Evolutionary conservation across 2,329 filamentous ascomycete genomes (phyloP).

Genomic region (Lecanicillium sp.): DNA sequence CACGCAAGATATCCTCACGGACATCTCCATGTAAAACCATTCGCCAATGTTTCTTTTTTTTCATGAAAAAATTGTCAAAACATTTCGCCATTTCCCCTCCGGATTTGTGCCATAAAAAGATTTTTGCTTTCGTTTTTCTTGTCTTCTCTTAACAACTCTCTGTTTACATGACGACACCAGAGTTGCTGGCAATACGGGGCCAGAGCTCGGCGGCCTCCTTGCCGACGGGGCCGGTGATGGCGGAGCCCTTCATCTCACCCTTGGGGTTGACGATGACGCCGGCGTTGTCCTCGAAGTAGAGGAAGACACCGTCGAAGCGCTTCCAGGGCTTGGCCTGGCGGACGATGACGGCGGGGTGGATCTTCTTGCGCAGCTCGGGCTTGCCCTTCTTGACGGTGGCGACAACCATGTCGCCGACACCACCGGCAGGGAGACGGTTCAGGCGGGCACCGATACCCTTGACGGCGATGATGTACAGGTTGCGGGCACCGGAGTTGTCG

Average conservation of each 20-base stretch:
- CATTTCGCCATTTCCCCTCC: slow-evolving; percentile 9
- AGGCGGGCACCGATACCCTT: slow-evolving; percentile 97
- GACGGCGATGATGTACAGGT: slow-evolving; percentile 99
- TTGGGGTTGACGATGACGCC: slow-evolving; percentile 99
- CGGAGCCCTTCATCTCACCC: slow-evolving; percentile 99
- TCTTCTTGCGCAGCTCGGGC: slow-evolving; percentile 99
- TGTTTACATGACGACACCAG: slow-evolving; percentile 98
- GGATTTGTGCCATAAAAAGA: slow-evolving; percentile 7
- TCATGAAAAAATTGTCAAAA: slow-evolving; percentile 11
- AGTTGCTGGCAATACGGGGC: slow-evolving; percentile 99
- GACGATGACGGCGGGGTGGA: slow-evolving; percentile 99
- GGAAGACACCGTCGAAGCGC: slow-evolving; percentile 95
- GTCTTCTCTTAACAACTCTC: slow-evolving; percentile 22
- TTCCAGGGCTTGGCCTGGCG: slow-evolving; percentile 99
- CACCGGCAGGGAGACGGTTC: slow-evolving; percentile 93
- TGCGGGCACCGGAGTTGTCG: slow-evolving; percentile 98
- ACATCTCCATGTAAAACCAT: background rate
- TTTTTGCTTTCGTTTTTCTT: slow-evolving; percentile 20
- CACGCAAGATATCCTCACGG: background rate
- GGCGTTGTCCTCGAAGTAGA: slow-evolving; percentile 99
- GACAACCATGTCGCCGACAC: slow-evolving; percentile 99
- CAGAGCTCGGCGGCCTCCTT: slow-evolving; percentile 99
- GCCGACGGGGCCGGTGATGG: slow-evolving; percentile 97
- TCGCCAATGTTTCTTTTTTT: slow-evolving; percentile 10
- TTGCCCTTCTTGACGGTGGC: slow-evolving; percentile 99